Conservation (phyloP, 805 yeast genomes). For the Candida pseudoglaebosa region DNA sequence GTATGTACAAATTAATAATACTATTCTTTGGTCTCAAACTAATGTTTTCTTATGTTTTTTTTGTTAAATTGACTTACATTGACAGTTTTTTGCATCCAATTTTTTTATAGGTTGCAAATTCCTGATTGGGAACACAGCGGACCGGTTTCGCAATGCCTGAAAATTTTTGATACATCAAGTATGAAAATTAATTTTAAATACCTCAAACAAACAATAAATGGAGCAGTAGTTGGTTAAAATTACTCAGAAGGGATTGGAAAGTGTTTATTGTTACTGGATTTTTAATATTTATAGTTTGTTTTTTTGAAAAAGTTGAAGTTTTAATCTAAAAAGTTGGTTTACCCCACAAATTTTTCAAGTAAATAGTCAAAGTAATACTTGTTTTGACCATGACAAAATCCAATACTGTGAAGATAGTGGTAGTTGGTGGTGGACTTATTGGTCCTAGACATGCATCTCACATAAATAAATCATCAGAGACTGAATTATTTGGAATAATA, state of each 20-base stretch:
- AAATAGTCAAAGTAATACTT: no score
- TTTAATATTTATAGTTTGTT: not conserved
- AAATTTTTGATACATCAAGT: not conserved
- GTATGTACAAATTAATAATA: no score
- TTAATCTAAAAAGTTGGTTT: not conserved
- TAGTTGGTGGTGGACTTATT: slow-evolving; percentile 38
- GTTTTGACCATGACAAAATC: slow-evolving; percentile 2
- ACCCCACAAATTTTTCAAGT: slow-evolving; percentile 1
- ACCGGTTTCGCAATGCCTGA: not conserved
- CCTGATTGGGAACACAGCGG: not conserved
- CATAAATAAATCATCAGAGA: slow-evolving; percentile 18
- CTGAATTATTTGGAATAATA: slow-evolving; percentile 28
- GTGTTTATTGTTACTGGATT: not conserved
- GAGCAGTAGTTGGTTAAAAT: not conserved
- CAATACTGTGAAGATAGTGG: slow-evolving; percentile 10
- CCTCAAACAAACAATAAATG: not conserved
- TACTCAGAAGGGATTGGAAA: not conserved
- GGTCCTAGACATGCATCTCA: slow-evolving; percentile 41
- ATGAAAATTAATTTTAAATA: no score
- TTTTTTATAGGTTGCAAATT: not conserved
- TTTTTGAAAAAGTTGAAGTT: not conserved
- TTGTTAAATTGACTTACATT: no score
- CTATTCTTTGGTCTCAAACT: no score
- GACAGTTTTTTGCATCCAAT: no score
- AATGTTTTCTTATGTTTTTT: no score